Evolutionary conservation across 768 basidiomycete species (phyloP).

Genomic region (Pleurotus eryngii): DNA sequence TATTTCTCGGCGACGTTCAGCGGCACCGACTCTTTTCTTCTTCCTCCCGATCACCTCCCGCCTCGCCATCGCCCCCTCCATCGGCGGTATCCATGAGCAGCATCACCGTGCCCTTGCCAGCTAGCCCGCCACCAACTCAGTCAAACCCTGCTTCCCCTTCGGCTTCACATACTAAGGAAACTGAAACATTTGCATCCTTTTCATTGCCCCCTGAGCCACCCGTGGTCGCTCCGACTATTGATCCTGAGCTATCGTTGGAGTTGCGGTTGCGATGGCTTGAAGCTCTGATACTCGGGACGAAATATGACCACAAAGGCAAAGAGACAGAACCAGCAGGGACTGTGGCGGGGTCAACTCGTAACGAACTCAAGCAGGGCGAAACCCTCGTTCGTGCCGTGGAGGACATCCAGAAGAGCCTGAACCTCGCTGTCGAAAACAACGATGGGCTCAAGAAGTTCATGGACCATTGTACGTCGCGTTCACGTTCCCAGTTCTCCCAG

Average conservation of each 20-base stretch:
- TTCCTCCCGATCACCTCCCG: constrained; percentile 33
- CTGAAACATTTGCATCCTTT: background rate
- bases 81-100: constrained; percentile 24
- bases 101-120: constrained; percentile 25
- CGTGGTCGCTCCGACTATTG: constrained; percentile 35
- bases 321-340: constrained; percentile 16
- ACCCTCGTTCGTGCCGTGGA: constrained; percentile 58
- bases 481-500: background rate
- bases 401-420: constrained; percentile 55
- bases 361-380: constrained; percentile 44
- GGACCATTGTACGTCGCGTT: constrained; percentile 54
- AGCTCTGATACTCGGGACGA: constrained; percentile 67
- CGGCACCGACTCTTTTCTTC: constrained; percentile 62
- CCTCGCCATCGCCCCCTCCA: constrained; percentile 40
- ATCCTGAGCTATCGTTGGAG: constrained; percentile 68
- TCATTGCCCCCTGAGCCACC: constrained; percentile 9
- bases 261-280: constrained; percentile 79
- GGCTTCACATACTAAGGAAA: background rate
- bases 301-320: constrained; percentile 36
- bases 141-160: constrained; percentile 1
- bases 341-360: constrained; percentile 9
- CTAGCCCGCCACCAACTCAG: constrained; percentile 15
- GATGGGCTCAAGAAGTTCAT: constrained; percentile 76
- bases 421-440: constrained; percentile 58
- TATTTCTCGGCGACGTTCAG: constrained; percentile 76